Evolutionary conservation across 2,329 filamentous ascomycete genomes (phyloP).

Genomic region (Cladobotryum protrusum): DNA sequence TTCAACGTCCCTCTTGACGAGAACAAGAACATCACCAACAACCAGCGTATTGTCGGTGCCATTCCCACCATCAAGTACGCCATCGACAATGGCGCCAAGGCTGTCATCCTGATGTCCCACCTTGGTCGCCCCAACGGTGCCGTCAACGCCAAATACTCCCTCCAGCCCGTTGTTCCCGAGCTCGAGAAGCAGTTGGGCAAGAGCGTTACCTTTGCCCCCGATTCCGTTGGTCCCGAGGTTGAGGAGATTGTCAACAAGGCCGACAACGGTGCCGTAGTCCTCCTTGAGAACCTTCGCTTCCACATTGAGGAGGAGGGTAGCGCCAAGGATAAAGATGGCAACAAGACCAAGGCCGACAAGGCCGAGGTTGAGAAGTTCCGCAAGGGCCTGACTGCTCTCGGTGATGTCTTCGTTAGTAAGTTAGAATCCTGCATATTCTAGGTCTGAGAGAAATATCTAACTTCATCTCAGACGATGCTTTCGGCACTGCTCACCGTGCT

Average conservation of each 20-base stretch:
- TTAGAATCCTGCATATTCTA: slow-evolving; percentile 13
- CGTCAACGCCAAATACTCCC: slow-evolving; percentile 85
- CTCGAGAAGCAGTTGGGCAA: slow-evolving; percentile 85
- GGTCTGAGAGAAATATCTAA: background rate
- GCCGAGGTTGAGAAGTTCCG: slow-evolving; percentile 87
- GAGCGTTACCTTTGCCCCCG: slow-evolving; percentile 79
- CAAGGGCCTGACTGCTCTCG: slow-evolving; percentile 87
- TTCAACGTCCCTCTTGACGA: slow-evolving; percentile 98
- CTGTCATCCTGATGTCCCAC: slow-evolving; percentile 96
- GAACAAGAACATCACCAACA: slow-evolving; percentile 93
- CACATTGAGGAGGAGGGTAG: slow-evolving; percentile 97
- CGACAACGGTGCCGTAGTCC: slow-evolving; percentile 71
- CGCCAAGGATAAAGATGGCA: slow-evolving; percentile 86
- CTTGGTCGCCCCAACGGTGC: slow-evolving; percentile 92
- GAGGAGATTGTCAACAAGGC: slow-evolving; percentile 86
- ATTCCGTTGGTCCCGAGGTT: slow-evolving; percentile 83
- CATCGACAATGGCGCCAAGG: slow-evolving; percentile 81
- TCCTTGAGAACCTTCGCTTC: slow-evolving; percentile 97
- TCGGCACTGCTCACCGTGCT: slow-evolving; percentile 94
- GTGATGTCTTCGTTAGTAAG: slow-evolving; percentile 94
- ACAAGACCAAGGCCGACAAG: slow-evolving; percentile 98
- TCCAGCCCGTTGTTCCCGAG: slow-evolving; percentile 85
- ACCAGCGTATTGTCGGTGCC: slow-evolving; percentile 94
- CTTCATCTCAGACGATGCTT: slow-evolving; percentile 72
- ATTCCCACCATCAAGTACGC: slow-evolving; percentile 94